These are phyloP conservation scores for Lactifluus rugatus DNA, from an alignment of 768 basidiomycete genomes.

Conservation along the genomic window DNA sequence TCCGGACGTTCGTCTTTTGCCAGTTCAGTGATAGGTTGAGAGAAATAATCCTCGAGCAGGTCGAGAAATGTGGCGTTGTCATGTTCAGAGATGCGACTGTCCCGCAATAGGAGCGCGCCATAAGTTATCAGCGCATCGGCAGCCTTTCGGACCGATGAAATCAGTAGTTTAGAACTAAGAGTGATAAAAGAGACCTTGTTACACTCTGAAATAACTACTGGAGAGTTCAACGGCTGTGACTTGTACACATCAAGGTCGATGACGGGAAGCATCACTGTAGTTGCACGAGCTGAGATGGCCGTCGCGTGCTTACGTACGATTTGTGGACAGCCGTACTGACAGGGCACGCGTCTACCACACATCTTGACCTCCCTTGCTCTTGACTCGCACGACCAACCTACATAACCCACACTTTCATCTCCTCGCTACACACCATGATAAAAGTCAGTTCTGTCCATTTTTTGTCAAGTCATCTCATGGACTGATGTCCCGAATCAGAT, in stretches of 20 bases:
- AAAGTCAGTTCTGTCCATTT: constrained; percentile 28
- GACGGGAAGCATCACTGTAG: constrained; percentile 43
- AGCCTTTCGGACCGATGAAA: constrained; percentile 37
- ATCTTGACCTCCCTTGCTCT: background rate
- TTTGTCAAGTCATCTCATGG: background rate
- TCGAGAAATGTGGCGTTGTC: constrained; percentile 81
- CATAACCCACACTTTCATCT: background rate
- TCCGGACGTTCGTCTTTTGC: constrained; percentile 77
- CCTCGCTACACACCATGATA: constrained; percentile 29
- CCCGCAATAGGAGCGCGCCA: constrained; percentile 79
- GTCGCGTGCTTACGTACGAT: background rate
- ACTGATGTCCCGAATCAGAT: constrained; percentile 46
- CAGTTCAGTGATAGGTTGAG: constrained; percentile 51
- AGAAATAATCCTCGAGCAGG: constrained; percentile 89
- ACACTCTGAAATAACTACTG: constrained; percentile 49
- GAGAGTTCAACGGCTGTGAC: constrained; percentile 35
- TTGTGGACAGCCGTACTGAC: background rate
- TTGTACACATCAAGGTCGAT: constrained; percentile 71
- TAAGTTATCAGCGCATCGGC: constrained; percentile 74
- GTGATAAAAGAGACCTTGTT: constrained; percentile 38
- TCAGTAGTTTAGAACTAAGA: background rate
- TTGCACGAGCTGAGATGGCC: no score
- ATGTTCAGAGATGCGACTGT: constrained; percentile 73
- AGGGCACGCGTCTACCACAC: background rate
- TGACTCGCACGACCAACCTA: constrained; percentile 4